Conservation (phyloP, 805 yeast genomes). For the Metschnikowia bowlesiae region DNA sequence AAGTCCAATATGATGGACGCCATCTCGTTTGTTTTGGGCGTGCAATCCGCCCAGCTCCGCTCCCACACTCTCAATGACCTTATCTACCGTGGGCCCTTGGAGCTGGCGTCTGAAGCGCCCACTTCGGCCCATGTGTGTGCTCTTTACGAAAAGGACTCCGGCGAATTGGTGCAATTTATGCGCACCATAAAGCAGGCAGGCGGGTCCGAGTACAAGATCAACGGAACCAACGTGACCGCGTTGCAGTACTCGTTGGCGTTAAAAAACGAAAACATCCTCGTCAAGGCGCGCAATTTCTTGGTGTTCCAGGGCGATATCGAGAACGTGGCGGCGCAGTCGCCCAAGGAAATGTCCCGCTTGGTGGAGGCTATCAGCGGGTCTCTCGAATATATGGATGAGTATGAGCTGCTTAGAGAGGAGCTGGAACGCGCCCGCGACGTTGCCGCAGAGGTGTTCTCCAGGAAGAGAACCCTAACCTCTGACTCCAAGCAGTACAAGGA, state of each 20-base stretch:
- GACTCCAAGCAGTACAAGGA: constrained; percentile 77
- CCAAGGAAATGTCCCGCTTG: constrained; percentile 65
- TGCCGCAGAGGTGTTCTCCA: constrained; percentile 59
- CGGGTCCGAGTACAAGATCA: constrained; percentile 61
- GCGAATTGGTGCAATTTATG: constrained; percentile 55
- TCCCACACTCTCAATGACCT: constrained; percentile 70
- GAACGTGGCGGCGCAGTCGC: constrained; percentile 81
- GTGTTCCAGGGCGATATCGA: constrained; percentile 98
- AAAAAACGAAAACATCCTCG: constrained; percentile 73
- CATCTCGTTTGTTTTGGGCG: constrained; percentile 88
- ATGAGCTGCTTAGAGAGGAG: constrained; percentile 58
- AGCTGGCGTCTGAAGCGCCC: constrained; percentile 29
- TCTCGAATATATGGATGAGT: constrained; percentile 58
- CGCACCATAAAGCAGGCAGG: constrained; percentile 60
- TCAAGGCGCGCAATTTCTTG: constrained; percentile 84
- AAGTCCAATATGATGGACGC: constrained; percentile 98
- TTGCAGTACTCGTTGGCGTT: constrained; percentile 61
- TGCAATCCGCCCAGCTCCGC: constrained; percentile 69
- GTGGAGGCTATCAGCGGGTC: constrained; percentile 87
- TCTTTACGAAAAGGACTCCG: constrained; percentile 60
- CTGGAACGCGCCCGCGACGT: constrained; percentile 61
- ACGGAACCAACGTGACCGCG: constrained; percentile 57
- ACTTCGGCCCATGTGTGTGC: constrained; percentile 72
- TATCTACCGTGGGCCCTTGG: constrained; percentile 65
- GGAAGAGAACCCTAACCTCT: constrained; percentile 62